Percentiles rank a stretch among this genome's conserved stretches.
Evolutionary conservation across 1,139 yeast species (phyloP).

Genomic region (Candida labiduridarum): DNA sequence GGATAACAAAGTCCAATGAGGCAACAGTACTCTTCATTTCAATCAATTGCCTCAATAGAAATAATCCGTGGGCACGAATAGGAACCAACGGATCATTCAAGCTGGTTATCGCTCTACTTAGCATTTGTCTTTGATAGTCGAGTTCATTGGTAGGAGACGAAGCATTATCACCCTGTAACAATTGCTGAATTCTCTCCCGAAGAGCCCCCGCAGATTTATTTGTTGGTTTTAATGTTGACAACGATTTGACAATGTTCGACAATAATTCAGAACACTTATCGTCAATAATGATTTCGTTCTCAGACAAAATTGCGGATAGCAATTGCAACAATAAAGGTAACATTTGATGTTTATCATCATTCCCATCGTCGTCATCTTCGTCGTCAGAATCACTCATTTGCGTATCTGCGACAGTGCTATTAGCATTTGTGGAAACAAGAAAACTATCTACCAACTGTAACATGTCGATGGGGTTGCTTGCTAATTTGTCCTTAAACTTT

Average conservation of each 20-base stretch:
- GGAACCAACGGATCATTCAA: slow-evolving; percentile 83
- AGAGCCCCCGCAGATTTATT: slow-evolving; percentile 25
- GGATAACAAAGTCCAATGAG: slow-evolving; percentile 54
- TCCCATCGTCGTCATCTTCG: slow-evolving; percentile 38
- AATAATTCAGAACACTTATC: slow-evolving; percentile 25
- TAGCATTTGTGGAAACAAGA: slow-evolving; percentile 21
- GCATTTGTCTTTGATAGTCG: slow-evolving; percentile 24
- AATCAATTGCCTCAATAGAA: slow-evolving; percentile 61
- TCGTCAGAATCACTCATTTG: slow-evolving; percentile 36
- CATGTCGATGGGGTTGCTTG: slow-evolving; percentile 64
- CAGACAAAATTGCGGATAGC: slow-evolving; percentile 55
- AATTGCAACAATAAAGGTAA: slow-evolving; percentile 50
- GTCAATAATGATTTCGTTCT: slow-evolving; percentile 35
- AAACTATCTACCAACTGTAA: slow-evolving; percentile 57
- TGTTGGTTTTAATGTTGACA: slow-evolving; percentile 22
- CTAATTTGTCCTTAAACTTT: slow-evolving; percentile 59
- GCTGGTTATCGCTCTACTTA: slow-evolving; percentile 61
- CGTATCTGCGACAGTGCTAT: slow-evolving; percentile 3
- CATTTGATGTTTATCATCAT: slow-evolving; percentile 22
- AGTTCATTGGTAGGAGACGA: slow-evolving; percentile 15
- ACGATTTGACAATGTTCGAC: slow-evolving; percentile 25
- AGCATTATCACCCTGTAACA: slow-evolving; percentile 30
- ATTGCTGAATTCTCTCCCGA: slow-evolving; percentile 28
- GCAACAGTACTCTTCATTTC: slow-evolving; percentile 52
- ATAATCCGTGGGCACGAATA: slow-evolving; percentile 82